Percentiles rank a stretch among this genome's conserved stretches.
phyloP scores from a whole-genome alignment of 768 basidiomycete species.

The Agaricus sinodeliciosus region DNA sequence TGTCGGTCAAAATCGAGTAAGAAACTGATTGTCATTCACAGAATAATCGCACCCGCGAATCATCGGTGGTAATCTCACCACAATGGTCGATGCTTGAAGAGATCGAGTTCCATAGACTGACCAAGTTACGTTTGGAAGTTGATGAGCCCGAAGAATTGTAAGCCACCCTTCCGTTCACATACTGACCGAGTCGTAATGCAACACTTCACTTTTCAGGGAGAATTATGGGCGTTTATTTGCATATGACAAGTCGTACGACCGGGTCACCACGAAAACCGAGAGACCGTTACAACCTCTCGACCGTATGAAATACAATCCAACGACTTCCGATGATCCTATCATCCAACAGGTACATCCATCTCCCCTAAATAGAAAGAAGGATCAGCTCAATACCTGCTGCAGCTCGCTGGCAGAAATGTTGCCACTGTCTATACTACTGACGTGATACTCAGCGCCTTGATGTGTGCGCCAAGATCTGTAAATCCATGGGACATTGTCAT shows the following conservation, averaged over 20 bases:
- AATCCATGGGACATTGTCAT: slow-evolving; percentile 99
- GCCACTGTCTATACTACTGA: slow-evolving; percentile 94
- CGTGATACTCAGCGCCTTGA: slow-evolving; percentile 89
- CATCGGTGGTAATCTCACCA: slow-evolving; percentile 87
- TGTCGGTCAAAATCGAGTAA: not conserved
- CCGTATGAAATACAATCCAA: slow-evolving; percentile 94
- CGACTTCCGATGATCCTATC: slow-evolving; percentile 96
- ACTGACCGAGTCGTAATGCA: slow-evolving; percentile 7
- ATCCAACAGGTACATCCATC: slow-evolving; percentile 73
- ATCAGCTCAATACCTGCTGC: slow-evolving; percentile 7
- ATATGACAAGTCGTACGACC: slow-evolving; percentile 94
- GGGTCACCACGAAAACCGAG: slow-evolving; percentile 90
- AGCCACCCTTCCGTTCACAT: slow-evolving; percentile 23
- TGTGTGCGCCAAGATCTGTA: slow-evolving; percentile 92
- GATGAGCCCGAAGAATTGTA: slow-evolving; percentile 89
- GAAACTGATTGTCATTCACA: slow-evolving; percentile 18
- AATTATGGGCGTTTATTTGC: slow-evolving; percentile 85
- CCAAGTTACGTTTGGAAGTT: slow-evolving; percentile 90
- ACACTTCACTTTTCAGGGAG: slow-evolving; percentile 39
- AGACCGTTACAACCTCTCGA: slow-evolving; percentile 87
- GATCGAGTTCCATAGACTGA: slow-evolving; percentile 89
- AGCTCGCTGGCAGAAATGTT: slow-evolving; percentile 76
- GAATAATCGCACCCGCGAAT: slow-evolving; percentile 84
- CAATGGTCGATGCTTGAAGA: slow-evolving; percentile 97
- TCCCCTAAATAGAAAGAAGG: slow-evolving; percentile 2